Conservation (phyloP, 2,329 filamentous ascomycete genomes). For the Tolypocladium album region DNA sequence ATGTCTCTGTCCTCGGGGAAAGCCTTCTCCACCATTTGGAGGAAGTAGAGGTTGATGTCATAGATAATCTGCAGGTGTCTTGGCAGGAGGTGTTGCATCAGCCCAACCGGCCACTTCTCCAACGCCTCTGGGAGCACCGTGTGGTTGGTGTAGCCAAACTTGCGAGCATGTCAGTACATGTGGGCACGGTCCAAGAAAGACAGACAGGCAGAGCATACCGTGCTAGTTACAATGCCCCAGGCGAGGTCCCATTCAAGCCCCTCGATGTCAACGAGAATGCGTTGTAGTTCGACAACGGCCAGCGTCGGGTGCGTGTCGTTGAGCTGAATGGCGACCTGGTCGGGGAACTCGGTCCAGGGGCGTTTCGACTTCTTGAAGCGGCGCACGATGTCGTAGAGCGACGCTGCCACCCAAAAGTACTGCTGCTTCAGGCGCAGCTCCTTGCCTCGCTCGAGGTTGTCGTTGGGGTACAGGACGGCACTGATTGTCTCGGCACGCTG, state of each 20-base stretch:
- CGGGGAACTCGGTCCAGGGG: conserved; percentile 82
- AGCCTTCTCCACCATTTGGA: conserved; percentile 79
- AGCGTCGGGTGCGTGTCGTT: conserved; percentile 97
- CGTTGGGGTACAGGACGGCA: conserved; percentile 92
- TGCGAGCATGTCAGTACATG: conserved; percentile 3
- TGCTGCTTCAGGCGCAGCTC: conserved; percentile 97
- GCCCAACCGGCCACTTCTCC: conserved; percentile 94
- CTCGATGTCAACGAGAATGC: conserved; percentile 82
- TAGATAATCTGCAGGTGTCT: conserved; percentile 96
- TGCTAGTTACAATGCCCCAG: conserved; percentile 69
- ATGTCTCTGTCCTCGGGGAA: conserved; percentile 88
- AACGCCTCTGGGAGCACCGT: conserved; percentile 93
- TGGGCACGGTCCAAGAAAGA: not conserved
- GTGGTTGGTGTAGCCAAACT: conserved; percentile 97
- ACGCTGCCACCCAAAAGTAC: conserved; percentile 99
- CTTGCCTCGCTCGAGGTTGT: conserved; percentile 93
- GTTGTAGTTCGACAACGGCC: conserved; percentile 89
- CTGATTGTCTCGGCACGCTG: conserved; percentile 99
- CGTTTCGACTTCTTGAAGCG: conserved; percentile 97
- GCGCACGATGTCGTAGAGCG: conserved; percentile 89
- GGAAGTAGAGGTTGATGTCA: conserved; percentile 91
- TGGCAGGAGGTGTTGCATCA: conserved; percentile 86
- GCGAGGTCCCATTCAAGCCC: conserved; percentile 88
- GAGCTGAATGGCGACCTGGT: conserved; percentile 92
- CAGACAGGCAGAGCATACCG: conserved; percentile 29